Conservation (phyloP, 305 asterid species). For the Fraxinus velutina region DNA sequence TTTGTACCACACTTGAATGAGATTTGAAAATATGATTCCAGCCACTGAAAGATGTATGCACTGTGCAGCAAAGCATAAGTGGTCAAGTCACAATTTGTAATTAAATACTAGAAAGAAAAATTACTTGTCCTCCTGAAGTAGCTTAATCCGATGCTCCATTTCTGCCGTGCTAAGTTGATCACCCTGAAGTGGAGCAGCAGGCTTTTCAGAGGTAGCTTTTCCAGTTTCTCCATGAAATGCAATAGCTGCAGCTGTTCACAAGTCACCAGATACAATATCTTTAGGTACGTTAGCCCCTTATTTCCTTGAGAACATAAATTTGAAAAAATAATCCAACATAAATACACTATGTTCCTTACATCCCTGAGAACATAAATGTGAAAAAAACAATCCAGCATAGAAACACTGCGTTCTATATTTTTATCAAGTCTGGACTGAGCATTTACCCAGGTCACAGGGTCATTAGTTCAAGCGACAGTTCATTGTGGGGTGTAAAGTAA, state of each 20-base stretch:
- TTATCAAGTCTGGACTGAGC: background rate
- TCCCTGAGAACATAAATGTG: background rate
- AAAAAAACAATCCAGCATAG: background rate
- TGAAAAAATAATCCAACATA: constrained; percentile 11
- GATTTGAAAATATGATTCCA: constrained; percentile 15
- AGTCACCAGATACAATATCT: constrained; percentile 17
- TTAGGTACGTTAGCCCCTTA: constrained; percentile 24
- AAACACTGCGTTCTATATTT: background rate
- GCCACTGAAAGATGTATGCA: constrained; percentile 2
- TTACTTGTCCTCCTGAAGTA: constrained; percentile 80
- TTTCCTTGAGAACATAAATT: constrained; percentile 13
- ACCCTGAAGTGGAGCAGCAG: constrained; percentile 39
- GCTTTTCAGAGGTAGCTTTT: constrained; percentile 36
- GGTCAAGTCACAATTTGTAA: background rate
- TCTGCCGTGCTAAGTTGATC: constrained; percentile 78
- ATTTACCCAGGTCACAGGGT: background rate
- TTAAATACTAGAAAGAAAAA: constrained; percentile 18
- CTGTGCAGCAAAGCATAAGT: background rate
- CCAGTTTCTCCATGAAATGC: constrained; percentile 55
- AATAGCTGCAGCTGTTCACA: constrained; percentile 68
- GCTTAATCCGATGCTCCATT: constrained; percentile 75
- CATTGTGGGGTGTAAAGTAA: background rate
- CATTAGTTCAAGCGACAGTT: background rate
- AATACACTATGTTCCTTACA: background rate
- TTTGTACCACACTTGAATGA: constrained; percentile 22